Conservation (phyloP, 139 green algal species). For the Chlorella sp. region DNA sequence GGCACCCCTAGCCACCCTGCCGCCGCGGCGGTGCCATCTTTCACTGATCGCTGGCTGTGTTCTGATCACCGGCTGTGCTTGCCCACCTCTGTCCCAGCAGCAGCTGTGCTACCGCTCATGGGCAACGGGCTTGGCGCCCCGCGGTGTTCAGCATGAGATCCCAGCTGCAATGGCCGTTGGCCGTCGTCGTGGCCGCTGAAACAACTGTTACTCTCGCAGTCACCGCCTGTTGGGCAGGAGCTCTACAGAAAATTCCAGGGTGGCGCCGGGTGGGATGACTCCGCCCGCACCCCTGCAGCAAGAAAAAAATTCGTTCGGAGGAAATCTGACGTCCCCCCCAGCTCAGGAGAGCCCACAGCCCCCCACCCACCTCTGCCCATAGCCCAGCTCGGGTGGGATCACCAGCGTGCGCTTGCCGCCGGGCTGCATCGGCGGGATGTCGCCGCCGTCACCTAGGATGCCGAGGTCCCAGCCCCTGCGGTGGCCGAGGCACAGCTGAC, state of each 20-base stretch:
- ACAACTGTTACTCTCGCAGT: conserved; percentile 4
- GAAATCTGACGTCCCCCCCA: background rate
- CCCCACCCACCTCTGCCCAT: background rate
- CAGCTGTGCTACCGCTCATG: too few relatives aligned
- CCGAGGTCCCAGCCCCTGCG: conserved; percentile 86
- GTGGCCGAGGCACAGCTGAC: background rate
- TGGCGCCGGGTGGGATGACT: conserved; percentile 82
- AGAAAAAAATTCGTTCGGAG: background rate
- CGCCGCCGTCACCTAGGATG: conserved; percentile 76
- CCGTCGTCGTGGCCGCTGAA: too few relatives aligned
- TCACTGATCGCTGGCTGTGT: too few relatives aligned
- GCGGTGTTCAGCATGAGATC: too few relatives aligned
- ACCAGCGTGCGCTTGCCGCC: conserved; percentile 65
- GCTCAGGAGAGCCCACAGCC: background rate
- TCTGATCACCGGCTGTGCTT: too few relatives aligned
- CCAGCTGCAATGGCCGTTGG: too few relatives aligned
- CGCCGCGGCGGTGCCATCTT: too few relatives aligned
- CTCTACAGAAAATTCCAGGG: conserved; percentile 84
- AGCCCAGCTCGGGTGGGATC: conserved; percentile 49
- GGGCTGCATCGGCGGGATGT: conserved; percentile 91
- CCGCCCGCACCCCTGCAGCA: conserved; percentile 54
- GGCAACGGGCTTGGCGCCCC: too few relatives aligned
- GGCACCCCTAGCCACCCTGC: too few relatives aligned
- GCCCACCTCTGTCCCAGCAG: too few relatives aligned
- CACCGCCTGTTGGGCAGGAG: conserved; percentile 43